These are phyloP conservation scores for Rhododendron kiyosumense DNA, from an alignment of 148 eudicot genomes.

Conservation along the genomic window DNA sequence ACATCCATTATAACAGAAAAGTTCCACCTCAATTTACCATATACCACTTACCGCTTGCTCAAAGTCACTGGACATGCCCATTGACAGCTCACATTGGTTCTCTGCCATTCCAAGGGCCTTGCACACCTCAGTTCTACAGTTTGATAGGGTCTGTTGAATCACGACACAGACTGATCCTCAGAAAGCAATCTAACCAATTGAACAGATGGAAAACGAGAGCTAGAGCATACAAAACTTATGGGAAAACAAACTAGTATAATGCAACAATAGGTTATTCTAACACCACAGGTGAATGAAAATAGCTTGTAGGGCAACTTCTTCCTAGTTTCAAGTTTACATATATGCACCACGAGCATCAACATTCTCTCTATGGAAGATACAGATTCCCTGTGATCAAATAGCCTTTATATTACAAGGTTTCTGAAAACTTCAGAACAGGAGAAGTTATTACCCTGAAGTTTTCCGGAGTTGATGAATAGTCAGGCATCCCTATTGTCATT, in stretches of 20 bases:
- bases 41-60: constrained; percentile 71
- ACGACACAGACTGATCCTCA: constrained; percentile 3
- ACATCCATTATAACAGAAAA: background rate
- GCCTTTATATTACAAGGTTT: background rate
- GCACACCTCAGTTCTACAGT: constrained; percentile 69
- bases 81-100: constrained; percentile 73
- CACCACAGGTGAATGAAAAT: background rate
- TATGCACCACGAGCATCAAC: too few species aligned
- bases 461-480: constrained; percentile 86
- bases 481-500: constrained; percentile 98
- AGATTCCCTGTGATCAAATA: too few species aligned
- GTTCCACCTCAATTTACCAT: background rate
- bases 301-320: background rate
- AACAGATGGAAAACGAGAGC: background rate
- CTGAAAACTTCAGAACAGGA: background rate
- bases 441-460: constrained; percentile 65
- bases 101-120: constrained; percentile 70
- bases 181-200: background rate
- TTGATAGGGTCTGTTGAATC: constrained; percentile 52
- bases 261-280: background rate
- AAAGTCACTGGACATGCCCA: constrained; percentile 99
- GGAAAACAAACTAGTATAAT: background rate
- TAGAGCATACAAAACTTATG: background rate
- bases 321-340: background rate
- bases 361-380: too few species aligned